phyloP scores from a whole-genome alignment of 1,139 yeast species.

The Meyerozyma guilliermondii region DNA sequence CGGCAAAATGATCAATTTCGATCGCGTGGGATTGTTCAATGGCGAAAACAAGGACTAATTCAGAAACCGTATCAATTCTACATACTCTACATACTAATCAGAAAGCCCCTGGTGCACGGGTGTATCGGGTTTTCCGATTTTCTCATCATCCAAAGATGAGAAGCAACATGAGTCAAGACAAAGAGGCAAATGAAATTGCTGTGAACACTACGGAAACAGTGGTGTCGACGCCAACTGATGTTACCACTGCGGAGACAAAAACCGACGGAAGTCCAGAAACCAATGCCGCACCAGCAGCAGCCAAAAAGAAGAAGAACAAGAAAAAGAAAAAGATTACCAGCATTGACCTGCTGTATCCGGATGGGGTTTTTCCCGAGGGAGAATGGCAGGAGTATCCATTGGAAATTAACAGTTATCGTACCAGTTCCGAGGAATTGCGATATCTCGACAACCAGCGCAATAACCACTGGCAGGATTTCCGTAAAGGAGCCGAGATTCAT shows the following conservation, averaged over 20 bases:
- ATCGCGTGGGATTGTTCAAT: slow-evolving; percentile 9
- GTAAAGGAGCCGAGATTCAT: slow-evolving; percentile 95
- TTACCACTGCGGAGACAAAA: no score
- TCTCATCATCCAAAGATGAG: no score
- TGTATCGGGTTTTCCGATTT: no score
- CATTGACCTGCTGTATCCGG: slow-evolving; percentile 65
- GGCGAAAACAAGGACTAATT: slow-evolving; percentile 1
- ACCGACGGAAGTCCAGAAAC: not conserved
- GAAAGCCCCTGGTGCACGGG: no score
- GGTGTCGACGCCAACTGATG: no score
- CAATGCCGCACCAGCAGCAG: not conserved
- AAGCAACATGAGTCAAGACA: no score
- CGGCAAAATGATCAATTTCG: slow-evolving; percentile 43
- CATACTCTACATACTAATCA: no score
- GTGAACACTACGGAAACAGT: no score
- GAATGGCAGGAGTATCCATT: slow-evolving; percentile 73
- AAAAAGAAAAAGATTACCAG: slow-evolving; percentile 46
- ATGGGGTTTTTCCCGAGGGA: slow-evolving; percentile 80
- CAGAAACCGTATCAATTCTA: no score
- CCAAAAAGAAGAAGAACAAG: slow-evolving; percentile 35
- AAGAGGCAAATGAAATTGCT: no score
- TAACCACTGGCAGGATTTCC: slow-evolving; percentile 74
- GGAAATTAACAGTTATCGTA: slow-evolving; percentile 69
- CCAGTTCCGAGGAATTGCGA: slow-evolving; percentile 83
- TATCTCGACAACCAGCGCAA: slow-evolving; percentile 67